Conservation (phyloP, 306 rosid genomes). For the Luffa aegyptiaca region DNA sequence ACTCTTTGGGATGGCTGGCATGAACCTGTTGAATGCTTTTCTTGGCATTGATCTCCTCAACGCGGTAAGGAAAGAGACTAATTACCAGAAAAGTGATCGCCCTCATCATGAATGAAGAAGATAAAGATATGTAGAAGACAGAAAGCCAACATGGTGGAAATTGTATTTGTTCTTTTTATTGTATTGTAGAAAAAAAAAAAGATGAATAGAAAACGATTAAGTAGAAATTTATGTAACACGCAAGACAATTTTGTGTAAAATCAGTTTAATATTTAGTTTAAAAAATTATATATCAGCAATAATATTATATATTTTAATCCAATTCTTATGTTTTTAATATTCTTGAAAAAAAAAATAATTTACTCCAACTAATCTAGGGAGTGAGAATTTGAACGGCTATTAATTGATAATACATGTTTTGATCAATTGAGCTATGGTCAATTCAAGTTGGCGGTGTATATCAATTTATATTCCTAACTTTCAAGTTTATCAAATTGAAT, state of each 20-base stretch:
- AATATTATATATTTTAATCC: background rate
- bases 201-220: background rate
- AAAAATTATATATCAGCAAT: background rate
- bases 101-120: slow-evolving; percentile 34
- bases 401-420: too few species aligned
- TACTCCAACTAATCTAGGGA: too few species aligned
- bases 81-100: slow-evolving; percentile 11
- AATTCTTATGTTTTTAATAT: background rate
- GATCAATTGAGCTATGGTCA: too few species aligned
- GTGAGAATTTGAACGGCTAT: too few species aligned
- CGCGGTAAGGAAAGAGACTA: slow-evolving; percentile 61
- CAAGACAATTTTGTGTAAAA: background rate
- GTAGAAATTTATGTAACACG: background rate
- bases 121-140: background rate
- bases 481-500: too few species aligned
- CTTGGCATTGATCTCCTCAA: slow-evolving; percentile 79
- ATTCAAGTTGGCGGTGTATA: too few species aligned
- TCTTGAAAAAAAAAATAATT: too few species aligned
- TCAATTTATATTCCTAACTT: too few species aligned
- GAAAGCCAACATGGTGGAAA: background rate
- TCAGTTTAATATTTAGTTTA: background rate
- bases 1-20: slow-evolving; percentile 75
- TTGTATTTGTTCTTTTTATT: background rate
- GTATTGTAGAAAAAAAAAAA: background rate
- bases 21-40: slow-evolving; percentile 68